Base-by-base conservation (phyloP, 225 moss, liverwort and hornwort species). In the Lunularia cruciata region DNA sequence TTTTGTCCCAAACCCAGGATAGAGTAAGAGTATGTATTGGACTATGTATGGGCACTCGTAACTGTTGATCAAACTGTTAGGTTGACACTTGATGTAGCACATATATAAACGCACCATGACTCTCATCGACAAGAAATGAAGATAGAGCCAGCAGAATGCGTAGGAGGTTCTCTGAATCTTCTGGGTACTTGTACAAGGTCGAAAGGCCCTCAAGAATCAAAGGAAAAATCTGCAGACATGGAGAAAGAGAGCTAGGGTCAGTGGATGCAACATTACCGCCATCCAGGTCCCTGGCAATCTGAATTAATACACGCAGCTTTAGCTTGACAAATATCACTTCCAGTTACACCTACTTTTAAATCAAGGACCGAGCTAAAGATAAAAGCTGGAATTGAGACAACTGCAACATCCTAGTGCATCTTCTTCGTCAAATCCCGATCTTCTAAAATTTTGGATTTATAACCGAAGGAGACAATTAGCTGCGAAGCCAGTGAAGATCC, bases 171-270 rank as follows among this genome's bases (percentile, higher is more conserved):
- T 83, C 78, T 0, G 83, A 78, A 75, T 94, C 93, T 28, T 75
- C 72, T 59, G 71, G 70, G 52, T 85, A 59, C 10, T 49, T 63
- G 78, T 69, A 65, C 56, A 94, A 66, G 46, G 68, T 74, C 68
- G 85, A 84, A 20, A 94, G 77, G 35, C 87, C 81, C 67, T 81
- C 85, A 71, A 89, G 73, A 66, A 94, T 69, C 20, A 90, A 60
- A 49, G 88, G 88, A 54, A 90, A 83, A 15, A 83, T 87, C 93
- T 94, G 90, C 64, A 65, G 28, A 3, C 36, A 45, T 42, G 34
- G 25, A 49, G 10, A 39, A 18, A 1, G 36, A 42, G 11, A 49
- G 33, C 11, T 31, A 11, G 8, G 35, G 15, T 49, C 15, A 33
- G 35, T 27, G 5, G 6, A 18, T 43, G 25, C 4, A 22, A 15